Conservation (phyloP, 352 stramenopile genomes). For the Phytophthora pluvialis region DNA sequence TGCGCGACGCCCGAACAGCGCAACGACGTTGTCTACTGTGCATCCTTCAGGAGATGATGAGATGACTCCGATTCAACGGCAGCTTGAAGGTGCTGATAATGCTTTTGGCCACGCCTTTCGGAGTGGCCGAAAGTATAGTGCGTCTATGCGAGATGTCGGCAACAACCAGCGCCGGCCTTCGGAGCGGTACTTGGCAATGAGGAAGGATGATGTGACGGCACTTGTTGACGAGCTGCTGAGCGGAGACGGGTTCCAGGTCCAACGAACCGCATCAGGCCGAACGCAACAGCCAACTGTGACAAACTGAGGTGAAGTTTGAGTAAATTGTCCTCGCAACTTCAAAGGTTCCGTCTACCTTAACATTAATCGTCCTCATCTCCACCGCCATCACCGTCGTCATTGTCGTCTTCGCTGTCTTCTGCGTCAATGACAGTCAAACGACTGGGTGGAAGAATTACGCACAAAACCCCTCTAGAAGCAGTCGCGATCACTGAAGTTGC, state of each 20-base stretch:
- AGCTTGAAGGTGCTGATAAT: slow-evolving; percentile 1
- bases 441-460: slow-evolving; percentile 38
- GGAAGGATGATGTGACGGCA: slow-evolving; percentile 32
- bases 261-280: slow-evolving; percentile 26
- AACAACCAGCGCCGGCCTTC: slow-evolving; percentile 15
- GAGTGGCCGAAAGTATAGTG: slow-evolving; percentile 2
- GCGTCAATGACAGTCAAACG: slow-evolving; percentile 64
- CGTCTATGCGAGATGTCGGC: slow-evolving; percentile 20
- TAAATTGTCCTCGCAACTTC: background rate
- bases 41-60: slow-evolving; percentile 18
- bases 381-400: slow-evolving; percentile 34
- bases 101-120: slow-evolving; percentile 19
- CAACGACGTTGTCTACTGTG: slow-evolving; percentile 25
- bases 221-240: slow-evolving; percentile 62
- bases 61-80: background rate
- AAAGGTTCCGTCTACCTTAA: slow-evolving; percentile 23
- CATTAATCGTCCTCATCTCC: slow-evolving; percentile 30
- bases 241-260: slow-evolving; percentile 55
- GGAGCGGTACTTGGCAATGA: slow-evolving; percentile 22
- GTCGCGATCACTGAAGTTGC: slow-evolving; percentile 45
- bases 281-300: slow-evolving; percentile 25
- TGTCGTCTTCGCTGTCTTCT: slow-evolving; percentile 59
- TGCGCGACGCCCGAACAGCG: slow-evolving; percentile 25
- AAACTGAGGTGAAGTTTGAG: slow-evolving; percentile 15
- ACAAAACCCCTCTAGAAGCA: slow-evolving; percentile 63